A percentile compares a stretch with the other conserved stretches of the same genome.
Conservation (phyloP, 2,329 filamentous ascomycete genomes). For the Rutstroemia sp. region DNA sequence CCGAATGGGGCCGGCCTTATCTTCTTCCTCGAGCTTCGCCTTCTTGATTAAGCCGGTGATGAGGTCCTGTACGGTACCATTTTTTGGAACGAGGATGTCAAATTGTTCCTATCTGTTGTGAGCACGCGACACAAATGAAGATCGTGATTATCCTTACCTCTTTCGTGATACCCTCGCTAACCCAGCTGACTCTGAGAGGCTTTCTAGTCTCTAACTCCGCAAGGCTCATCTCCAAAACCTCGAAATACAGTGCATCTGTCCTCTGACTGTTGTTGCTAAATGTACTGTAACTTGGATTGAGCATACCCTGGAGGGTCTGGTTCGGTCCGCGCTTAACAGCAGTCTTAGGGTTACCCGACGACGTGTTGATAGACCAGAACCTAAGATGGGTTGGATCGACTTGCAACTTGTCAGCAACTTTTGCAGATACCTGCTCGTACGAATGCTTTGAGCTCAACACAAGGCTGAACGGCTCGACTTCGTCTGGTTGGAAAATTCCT, state of each 20-base stretch:
- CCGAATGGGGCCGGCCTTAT: slow-evolving; percentile 60
- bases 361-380: slow-evolving; percentile 78
- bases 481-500: slow-evolving; percentile 33
- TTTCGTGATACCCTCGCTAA: slow-evolving; percentile 86
- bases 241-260: slow-evolving; percentile 78
- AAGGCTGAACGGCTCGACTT: slow-evolving; percentile 64
- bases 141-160: slow-evolving; percentile 50
- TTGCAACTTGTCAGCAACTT: slow-evolving; percentile 69
- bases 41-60: slow-evolving; percentile 73
- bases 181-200: slow-evolving; percentile 71
- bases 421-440: slow-evolving; percentile 80
- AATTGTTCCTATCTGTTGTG: slow-evolving; percentile 53
- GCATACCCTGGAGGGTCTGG: slow-evolving; percentile 69
- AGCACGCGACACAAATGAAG: slow-evolving; percentile 19
- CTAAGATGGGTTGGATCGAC: slow-evolving; percentile 82
- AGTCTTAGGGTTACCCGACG: slow-evolving; percentile 68
- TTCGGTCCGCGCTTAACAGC: slow-evolving; percentile 62
- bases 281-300: slow-evolving; percentile 65
- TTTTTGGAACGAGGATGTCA: slow-evolving; percentile 84
- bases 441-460: slow-evolving; percentile 80
- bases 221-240: slow-evolving; percentile 88
- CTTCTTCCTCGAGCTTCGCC: slow-evolving; percentile 68
- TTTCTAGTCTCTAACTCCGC: slow-evolving; percentile 93
- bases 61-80: slow-evolving; percentile 71
- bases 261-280: slow-evolving; percentile 65